A percentile compares a stretch with the other conserved stretches of the same genome.
phyloP scores from a whole-genome alignment of 2,329 filamentous ascomycete genomes.

The Alternaria brassicicola region DNA sequence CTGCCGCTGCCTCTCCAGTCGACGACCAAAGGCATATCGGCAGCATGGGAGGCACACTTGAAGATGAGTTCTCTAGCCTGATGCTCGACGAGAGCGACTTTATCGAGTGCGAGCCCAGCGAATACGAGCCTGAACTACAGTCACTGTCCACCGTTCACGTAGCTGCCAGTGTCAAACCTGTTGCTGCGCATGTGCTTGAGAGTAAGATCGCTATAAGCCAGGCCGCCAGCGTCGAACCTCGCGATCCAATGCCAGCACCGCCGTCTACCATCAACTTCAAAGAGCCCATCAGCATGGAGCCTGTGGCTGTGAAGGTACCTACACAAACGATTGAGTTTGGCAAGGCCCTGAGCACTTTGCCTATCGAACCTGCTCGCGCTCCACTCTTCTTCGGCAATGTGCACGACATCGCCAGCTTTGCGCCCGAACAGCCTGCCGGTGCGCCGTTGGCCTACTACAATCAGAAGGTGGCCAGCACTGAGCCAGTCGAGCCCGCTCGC shows the following conservation, averaged over 20 bases:
- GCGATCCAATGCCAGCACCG: not conserved
- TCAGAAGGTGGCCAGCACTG: not conserved
- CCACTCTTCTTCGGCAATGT: not conserved
- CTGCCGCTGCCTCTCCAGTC: slow-evolving; percentile 19
- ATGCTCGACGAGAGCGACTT: slow-evolving; percentile 10
- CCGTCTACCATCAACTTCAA: not conserved
- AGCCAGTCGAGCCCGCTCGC: not conserved
- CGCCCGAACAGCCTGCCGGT: not conserved
- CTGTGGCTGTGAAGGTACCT: not conserved
- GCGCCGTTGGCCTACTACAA: not conserved
- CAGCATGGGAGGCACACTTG: slow-evolving; percentile 18
- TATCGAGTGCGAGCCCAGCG: slow-evolving; percentile 13
- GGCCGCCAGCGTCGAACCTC: not conserved
- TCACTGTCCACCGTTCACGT: not conserved
- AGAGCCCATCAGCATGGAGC: not conserved
- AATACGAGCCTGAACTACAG: not conserved
- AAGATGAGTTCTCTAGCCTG: slow-evolving; percentile 19
- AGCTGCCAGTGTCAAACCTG: not conserved
- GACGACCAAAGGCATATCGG: slow-evolving; percentile 10
- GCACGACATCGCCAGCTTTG: not conserved
- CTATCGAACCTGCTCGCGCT: not conserved
- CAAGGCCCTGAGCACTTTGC: not conserved
- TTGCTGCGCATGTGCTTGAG: not conserved
- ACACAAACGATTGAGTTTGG: not conserved
- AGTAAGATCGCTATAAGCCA: not conserved